Percentiles rank a stretch among this genome's conserved stretches.
These are phyloP conservation scores for Lepidium didymum DNA, from an alignment of 345 rosid species.

Conservation along the genomic window DNA sequence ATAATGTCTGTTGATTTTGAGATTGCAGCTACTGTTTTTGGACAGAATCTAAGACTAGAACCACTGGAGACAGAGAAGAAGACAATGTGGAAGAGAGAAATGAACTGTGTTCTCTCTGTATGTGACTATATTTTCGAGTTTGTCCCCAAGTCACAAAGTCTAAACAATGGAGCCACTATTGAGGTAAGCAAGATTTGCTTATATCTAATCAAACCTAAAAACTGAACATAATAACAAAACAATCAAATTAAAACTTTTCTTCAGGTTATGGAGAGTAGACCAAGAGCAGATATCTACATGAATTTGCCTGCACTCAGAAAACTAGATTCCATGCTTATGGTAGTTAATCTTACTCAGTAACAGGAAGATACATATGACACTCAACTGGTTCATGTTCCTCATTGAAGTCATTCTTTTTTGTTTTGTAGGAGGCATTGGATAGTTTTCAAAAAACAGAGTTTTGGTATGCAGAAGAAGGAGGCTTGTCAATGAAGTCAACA, in stretches of 20 bases:
- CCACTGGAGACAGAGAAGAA: constrained; percentile 77
- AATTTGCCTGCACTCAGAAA: constrained; percentile 84
- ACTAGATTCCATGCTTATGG: constrained; percentile 85
- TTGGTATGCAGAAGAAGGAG: constrained; percentile 87
- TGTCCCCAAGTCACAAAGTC: constrained; percentile 46
- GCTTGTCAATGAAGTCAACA: constrained; percentile 52
- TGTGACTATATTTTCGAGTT: constrained; percentile 75
- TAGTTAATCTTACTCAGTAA: constrained; percentile 29
- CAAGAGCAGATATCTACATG: constrained; percentile 68
- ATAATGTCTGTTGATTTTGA: neutral
- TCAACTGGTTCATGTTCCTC: neutral
- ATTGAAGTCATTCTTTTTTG: neutral
- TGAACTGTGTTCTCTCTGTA: constrained; percentile 77
- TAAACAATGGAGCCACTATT: constrained; percentile 48
- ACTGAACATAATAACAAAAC: neutral
- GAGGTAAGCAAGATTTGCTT: constrained; percentile 36
- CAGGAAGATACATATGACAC: neutral
- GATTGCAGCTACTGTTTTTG: constrained; percentile 74
- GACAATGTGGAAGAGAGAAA: constrained; percentile 86
- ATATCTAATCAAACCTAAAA: neutral
- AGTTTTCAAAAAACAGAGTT: constrained; percentile 72
- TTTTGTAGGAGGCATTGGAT: constrained; percentile 65
- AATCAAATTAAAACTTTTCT: neutral
- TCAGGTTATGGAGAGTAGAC: constrained; percentile 71
- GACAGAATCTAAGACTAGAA: constrained; percentile 73